Percentiles rank a stretch among this genome's conserved stretches.
Conservation (phyloP, 2,329 filamentous ascomycete genomes). For the Xylariaceae sp. region DNA sequence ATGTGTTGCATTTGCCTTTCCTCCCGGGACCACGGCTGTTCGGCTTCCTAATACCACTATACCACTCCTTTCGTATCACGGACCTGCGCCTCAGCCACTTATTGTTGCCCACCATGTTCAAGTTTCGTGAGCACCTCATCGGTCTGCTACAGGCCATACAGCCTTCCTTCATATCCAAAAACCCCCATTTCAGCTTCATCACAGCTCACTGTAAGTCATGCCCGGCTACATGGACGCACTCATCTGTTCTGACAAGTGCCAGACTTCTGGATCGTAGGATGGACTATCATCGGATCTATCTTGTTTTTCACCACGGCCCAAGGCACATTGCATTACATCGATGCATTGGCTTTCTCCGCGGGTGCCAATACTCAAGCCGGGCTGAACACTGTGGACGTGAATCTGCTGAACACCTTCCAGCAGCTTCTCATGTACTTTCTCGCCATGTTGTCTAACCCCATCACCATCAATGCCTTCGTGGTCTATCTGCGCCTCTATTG, state of each 20-base stretch:
- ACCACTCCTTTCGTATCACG: too few species aligned
- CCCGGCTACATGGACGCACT: neutral
- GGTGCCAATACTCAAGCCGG: constrained; percentile 88
- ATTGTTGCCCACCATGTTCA: constrained; percentile 27
- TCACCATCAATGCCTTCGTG: constrained; percentile 75
- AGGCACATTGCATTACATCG: constrained; percentile 65
- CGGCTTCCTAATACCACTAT: too few species aligned
- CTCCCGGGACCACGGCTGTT: too few species aligned
- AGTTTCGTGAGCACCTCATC: constrained; percentile 27
- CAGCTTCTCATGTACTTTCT: constrained; percentile 67
- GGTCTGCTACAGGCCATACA: constrained; percentile 41
- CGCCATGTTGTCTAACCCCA: constrained; percentile 70
- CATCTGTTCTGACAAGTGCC: constrained; percentile 2
- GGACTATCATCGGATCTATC: constrained; percentile 67
- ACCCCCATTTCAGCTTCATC: constrained; percentile 74
- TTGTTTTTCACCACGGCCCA: constrained; percentile 58
- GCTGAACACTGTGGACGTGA: constrained; percentile 71
- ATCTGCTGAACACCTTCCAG: constrained; percentile 61
- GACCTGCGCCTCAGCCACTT: too few species aligned
- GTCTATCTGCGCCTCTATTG: constrained; percentile 92
- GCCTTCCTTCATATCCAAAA: constrained; percentile 50
- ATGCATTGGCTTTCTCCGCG: constrained; percentile 81
- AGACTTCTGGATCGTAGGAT: constrained; percentile 76
- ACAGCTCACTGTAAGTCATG: constrained; percentile 63
- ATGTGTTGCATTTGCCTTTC: too few species aligned